These are phyloP conservation scores for Pilaira anomala DNA, from an alignment of 192 early-diverging fungal genomes.

Conservation along the genomic window DNA sequence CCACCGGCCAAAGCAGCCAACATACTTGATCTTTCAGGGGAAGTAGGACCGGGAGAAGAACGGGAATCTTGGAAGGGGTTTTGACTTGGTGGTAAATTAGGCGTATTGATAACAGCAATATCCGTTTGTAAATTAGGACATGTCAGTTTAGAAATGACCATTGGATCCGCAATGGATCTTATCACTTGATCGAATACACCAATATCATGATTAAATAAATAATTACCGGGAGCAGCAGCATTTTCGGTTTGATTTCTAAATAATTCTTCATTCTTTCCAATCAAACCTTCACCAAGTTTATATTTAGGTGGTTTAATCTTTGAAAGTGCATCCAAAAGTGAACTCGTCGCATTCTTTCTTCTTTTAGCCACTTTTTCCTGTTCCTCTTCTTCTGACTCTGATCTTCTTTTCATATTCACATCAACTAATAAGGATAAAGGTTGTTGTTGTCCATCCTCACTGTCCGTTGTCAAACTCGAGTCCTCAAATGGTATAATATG, in stretches of 20 bases:
- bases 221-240: constrained; percentile 21
- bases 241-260: constrained; percentile 17
- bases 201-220: constrained; percentile 14
- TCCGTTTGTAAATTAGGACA: constrained; percentile 30
- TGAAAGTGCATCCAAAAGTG: too few species aligned
- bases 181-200: constrained; percentile 27
- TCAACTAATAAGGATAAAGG: background rate
- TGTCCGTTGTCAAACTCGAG: constrained; percentile 19
- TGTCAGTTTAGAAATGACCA: constrained; percentile 29
- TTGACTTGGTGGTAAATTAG: background rate
- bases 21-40: constrained; percentile 9
- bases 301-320: constrained; percentile 11
- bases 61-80: background rate
- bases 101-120: background rate
- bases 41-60: constrained; percentile 4
- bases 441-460: background rate
- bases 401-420: background rate
- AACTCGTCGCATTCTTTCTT: background rate
- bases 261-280: constrained; percentile 8
- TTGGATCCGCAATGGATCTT: constrained; percentile 20
- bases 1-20: constrained; percentile 4
- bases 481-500: constrained; percentile 34
- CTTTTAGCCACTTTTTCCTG: background rate
- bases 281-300: constrained; percentile 14
- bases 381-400: background rate